phyloP scores from a whole-genome alignment of 2,329 filamentous ascomycete genomes.

The Pezicula radicicola region DNA sequence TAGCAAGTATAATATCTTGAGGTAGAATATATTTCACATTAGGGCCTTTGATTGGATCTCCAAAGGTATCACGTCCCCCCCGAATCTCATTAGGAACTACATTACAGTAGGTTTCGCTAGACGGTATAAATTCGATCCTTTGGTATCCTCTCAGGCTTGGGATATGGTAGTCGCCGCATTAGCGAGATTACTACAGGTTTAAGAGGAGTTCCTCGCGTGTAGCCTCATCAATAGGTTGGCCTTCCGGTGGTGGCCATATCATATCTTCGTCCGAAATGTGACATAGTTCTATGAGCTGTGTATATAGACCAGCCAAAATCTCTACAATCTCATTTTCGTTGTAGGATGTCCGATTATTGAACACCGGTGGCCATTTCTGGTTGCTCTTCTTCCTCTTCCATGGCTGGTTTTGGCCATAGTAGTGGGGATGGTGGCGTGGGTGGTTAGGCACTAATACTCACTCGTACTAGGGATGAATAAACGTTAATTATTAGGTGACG shows the following conservation, averaged over 20 bases:
- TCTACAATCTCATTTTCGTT: background rate
- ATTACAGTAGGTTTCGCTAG: background rate
- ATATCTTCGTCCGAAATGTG: background rate
- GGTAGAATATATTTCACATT: background rate
- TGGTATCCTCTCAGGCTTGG: background rate
- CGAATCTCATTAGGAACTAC: background rate
- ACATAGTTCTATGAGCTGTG: background rate
- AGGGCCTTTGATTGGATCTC: background rate
- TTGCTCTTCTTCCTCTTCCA: background rate
- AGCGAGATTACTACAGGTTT: background rate
- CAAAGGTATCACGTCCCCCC: background rate
- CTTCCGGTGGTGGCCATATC: background rate
- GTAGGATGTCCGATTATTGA: background rate
- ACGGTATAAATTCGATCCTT: background rate
- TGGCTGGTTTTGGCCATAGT: background rate
- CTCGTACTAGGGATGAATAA: too few species aligned
- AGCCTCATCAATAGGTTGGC: background rate
- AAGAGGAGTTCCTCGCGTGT: background rate
- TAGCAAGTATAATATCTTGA: background rate
- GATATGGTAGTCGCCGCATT: background rate
- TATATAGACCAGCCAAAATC: background rate
- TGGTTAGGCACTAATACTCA: too few species aligned
- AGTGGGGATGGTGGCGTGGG: background rate
- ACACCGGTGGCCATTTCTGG: background rate
- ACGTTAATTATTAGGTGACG: too few species aligned